These are phyloP conservation scores for Zygosaccharomyces pseudobailii DNA, from an alignment of 1,139 yeast species.

Conservation along the genomic window DNA sequence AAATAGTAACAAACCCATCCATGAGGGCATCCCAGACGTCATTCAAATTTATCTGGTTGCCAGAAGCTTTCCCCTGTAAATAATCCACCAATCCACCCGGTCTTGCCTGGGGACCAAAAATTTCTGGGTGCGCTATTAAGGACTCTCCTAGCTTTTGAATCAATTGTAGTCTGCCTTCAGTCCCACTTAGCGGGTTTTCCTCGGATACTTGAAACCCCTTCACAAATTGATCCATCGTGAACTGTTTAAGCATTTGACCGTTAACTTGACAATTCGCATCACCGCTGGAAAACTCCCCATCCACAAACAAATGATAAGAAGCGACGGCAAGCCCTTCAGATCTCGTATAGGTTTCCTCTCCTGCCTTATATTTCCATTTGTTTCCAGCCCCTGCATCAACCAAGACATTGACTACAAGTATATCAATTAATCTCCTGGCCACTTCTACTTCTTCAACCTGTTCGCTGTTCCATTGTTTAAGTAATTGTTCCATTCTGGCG, in stretches of 20 bases:
- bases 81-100: slow-evolving; percentile 54
- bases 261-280: slow-evolving; percentile 41
- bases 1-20: slow-evolving; percentile 48
- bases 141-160: slow-evolving; percentile 45
- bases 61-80: slow-evolving; percentile 22
- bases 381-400: slow-evolving; percentile 64
- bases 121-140: slow-evolving; percentile 34
- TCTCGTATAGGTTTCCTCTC: slow-evolving; percentile 32
- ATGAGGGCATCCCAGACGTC: slow-evolving; percentile 49
- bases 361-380: slow-evolving; percentile 43
- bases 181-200: slow-evolving; percentile 46
- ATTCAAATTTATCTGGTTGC: slow-evolving; percentile 37
- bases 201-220: slow-evolving; percentile 43
- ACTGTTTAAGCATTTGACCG: slow-evolving; percentile 36
- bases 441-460: slow-evolving; percentile 39
- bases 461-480: slow-evolving; percentile 35
- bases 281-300: slow-evolving; percentile 42
- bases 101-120: slow-evolving; percentile 46
- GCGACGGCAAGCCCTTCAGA: slow-evolving; percentile 62
- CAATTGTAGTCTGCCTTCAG: slow-evolving; percentile 46
- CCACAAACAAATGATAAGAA: slow-evolving; percentile 47
- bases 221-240: slow-evolving; percentile 33
- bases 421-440: slow-evolving; percentile 48
- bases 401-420: slow-evolving; percentile 52
- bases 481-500: slow-evolving; percentile 40